phyloP scores from a whole-genome alignment of 2,329 filamentous ascomycete species.

The Verticillium isaacii region DNA sequence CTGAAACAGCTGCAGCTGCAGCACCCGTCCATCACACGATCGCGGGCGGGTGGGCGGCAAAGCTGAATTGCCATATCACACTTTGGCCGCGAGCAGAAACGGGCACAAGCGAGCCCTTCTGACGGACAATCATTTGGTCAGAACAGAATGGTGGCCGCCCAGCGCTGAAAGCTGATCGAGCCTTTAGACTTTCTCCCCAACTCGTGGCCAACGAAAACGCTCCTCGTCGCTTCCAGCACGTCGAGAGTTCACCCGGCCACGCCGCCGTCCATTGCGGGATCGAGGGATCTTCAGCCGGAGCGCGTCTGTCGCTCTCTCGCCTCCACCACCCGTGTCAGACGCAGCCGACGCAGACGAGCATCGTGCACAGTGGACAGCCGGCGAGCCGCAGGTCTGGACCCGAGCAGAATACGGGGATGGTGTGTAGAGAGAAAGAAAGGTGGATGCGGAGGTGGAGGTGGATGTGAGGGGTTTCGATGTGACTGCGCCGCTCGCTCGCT shows the following conservation, averaged over 20 bases:
- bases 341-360: neutral
- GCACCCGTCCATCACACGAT: neutral
- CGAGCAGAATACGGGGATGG: neutral
- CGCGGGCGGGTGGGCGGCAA: neutral
- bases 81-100: neutral
- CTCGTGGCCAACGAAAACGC: neutral
- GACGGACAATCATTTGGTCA: neutral
- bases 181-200: neutral
- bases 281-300: neutral
- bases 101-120: neutral
- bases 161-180: neutral
- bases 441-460: neutral
- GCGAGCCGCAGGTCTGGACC: neutral
- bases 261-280: neutral
- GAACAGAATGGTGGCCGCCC: neutral
- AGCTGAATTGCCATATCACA: neutral
- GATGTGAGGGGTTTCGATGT: neutral
- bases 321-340: neutral
- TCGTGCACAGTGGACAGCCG: neutral
- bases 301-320: neutral
- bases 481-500: neutral
- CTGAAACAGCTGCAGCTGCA: neutral
- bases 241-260: neutral
- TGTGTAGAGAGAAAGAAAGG: neutral
- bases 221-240: neutral